Evolutionary conservation across 192 early-diverging fungal genomes (phyloP).

Genomic region (Blastocladiella britannica): DNA sequence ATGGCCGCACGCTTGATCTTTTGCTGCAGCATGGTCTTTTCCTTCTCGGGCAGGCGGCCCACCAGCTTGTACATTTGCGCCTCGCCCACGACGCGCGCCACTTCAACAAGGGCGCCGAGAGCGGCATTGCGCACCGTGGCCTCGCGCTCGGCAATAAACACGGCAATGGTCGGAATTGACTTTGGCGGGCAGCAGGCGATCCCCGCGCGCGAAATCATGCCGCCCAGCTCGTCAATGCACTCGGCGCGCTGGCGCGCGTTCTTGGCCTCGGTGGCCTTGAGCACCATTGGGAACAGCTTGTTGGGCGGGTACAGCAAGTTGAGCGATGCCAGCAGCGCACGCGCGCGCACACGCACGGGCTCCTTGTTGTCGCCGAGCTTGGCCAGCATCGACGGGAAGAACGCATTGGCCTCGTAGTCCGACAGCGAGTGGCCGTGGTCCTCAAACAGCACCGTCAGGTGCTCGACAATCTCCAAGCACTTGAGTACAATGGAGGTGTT

Average conservation of each 20-base stretch:
- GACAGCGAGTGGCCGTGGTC: conserved; percentile 35
- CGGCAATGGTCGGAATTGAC: conserved; percentile 44
- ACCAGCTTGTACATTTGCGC: conserved; percentile 43
- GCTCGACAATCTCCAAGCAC: conserved; percentile 60
- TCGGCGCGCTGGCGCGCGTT: conserved; percentile 62
- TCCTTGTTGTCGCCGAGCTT: conserved; percentile 74
- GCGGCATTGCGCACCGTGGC: conserved; percentile 60
- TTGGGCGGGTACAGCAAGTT: conserved; percentile 56
- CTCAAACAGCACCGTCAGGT: conserved; percentile 41
- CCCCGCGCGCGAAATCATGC: conserved; percentile 48
- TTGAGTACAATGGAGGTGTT: conserved; percentile 71
- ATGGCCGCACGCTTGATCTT: conserved; percentile 30
- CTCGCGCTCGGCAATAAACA: conserved; percentile 60
- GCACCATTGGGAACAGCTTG: conserved; percentile 48
- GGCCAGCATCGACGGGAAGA: conserved; percentile 44
- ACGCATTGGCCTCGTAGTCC: conserved; percentile 61
- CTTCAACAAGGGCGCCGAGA: conserved; percentile 45
- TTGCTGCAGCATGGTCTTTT: conserved; percentile 60
- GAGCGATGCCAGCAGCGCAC: conserved; percentile 45
- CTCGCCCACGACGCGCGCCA: conserved; percentile 53
- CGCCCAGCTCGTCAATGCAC: conserved; percentile 56
- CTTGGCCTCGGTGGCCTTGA: conserved; percentile 53
- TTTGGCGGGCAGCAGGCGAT: conserved; percentile 40
- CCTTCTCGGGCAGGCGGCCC: conserved; percentile 54
- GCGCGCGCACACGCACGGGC: conserved; percentile 45